Evolutionary conservation across 1,139 yeast species (phyloP), one percentile per base, ranked within the genome.

Genomic region (Suhomyces atakaporum): DNA sequence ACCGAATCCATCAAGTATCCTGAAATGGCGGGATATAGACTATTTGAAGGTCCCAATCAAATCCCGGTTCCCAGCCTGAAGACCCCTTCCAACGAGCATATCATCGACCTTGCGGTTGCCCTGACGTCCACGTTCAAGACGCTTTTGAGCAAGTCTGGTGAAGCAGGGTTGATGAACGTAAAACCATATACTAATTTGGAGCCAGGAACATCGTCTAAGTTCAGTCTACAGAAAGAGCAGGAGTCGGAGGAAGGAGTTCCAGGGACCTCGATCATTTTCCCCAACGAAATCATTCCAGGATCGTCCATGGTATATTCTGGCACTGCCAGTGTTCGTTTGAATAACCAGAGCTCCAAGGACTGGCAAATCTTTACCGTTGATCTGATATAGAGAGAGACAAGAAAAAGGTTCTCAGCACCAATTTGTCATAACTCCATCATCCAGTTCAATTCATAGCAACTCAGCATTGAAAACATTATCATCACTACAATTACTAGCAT

Each of bases 211-310:
- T 33, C 42, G 11, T 29, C 42, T 24, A 42, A 42, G 16, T 42
- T 42, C 28, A 40, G 43, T 22, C 25, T 42, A 9, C 42, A 39
- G 18, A 34, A 37, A 16, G 24, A 25, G 16, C 26, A 18, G 5
- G 27, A 18, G 9, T 19, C 27, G 4, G 39, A 42, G 9, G 13
- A 27, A 6, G 8, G 29, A 4, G 22, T 42, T 16, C 45, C 45
- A 8, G 45, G 45, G 6, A 42, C 44, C 5, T 42, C 45, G 12
- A 32, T 40, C 18, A 33, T 42, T 4, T 39, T 40, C 20, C 44
- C 35, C 9, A 30, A 33, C 11, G 36, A 35, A 8, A 12, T 24
- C 7, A 14, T 16, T 5, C 11, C 28, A 6, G 36, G 22, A 5
- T 19, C 27, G 5, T 19, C 25, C 5, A 14, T 20, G 8, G 24